These are phyloP conservation scores for Ophiostoma sp. DNA, from an alignment of 2,329 filamentous ascomycete genomes.

Conservation along the genomic window DNA sequence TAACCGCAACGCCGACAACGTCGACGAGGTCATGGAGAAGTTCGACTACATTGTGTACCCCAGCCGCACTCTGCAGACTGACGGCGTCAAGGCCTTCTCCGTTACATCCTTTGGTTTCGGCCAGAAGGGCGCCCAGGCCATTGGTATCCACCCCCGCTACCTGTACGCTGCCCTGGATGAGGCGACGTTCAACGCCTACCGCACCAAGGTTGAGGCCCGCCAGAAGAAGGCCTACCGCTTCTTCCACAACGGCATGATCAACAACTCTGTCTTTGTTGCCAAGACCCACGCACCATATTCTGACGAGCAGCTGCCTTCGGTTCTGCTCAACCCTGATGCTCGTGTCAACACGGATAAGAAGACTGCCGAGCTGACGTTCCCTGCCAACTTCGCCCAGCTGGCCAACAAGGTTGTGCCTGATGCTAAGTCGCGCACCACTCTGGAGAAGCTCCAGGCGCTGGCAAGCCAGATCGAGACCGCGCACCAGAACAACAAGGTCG, in stretches of 20 bases:
- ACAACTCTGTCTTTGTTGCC: slow-evolving; percentile 95
- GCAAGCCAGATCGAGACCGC: slow-evolving; percentile 56
- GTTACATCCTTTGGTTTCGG: slow-evolving; percentile 99
- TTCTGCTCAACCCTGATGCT: slow-evolving; percentile 91
- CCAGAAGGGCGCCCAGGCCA: slow-evolving; percentile 95
- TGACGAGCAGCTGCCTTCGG: slow-evolving; percentile 75
- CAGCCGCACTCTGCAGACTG: slow-evolving; percentile 89
- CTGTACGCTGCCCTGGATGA: slow-evolving; percentile 91
- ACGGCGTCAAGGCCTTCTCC: slow-evolving; percentile 97
- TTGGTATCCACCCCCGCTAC: slow-evolving; percentile 95
- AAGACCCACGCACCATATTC: slow-evolving; percentile 88
- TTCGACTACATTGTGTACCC: slow-evolving; percentile 98
- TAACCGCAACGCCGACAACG: slow-evolving; percentile 96
- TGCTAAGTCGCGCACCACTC: slow-evolving; percentile 44
- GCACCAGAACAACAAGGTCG: slow-evolving; percentile 65
- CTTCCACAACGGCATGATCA: slow-evolving; percentile 97
- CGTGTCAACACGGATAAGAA: slow-evolving; percentile 85
- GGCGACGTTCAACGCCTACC: slow-evolving; percentile 74
- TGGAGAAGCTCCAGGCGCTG: slow-evolving; percentile 70
- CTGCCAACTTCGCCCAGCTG: slow-evolving; percentile 59
- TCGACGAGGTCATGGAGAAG: slow-evolving; percentile 93
- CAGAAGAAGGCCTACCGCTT: slow-evolving; percentile 99
- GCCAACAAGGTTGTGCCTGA: slow-evolving; percentile 47
- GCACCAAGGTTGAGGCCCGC: slow-evolving; percentile 78
- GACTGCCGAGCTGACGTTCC: slow-evolving; percentile 69